Evolutionary conservation across 202 grass and related monocot species (phyloP).

Genomic region (Brachypodium distachyon): DNA sequence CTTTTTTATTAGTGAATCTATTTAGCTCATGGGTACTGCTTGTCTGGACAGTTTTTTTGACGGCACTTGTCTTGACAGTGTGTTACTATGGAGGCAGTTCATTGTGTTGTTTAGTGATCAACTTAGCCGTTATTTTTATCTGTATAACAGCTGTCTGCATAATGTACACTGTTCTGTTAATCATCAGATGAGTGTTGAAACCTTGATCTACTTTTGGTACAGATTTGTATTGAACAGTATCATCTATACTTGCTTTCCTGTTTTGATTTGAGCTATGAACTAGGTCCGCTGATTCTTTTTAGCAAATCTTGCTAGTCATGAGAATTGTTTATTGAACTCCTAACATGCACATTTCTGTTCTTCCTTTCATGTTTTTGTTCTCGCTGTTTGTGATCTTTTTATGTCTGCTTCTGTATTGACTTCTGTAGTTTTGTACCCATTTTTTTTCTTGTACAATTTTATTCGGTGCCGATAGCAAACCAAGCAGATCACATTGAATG

Average conservation of each 20-base stretch:
- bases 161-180: neutral
- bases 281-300: neutral
- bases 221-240: neutral
- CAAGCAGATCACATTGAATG: neutral
- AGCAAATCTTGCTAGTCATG: neutral
- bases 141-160: neutral
- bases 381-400: neutral
- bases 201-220: neutral
- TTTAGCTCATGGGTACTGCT: neutral
- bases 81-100: neutral
- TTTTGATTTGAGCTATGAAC: neutral
- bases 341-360: neutral
- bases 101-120: neutral
- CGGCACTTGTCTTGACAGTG: too few relatives aligned
- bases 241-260: neutral
- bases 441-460: too few relatives aligned
- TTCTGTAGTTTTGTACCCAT: neutral
- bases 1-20: neutral
- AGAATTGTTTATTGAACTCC: neutral
- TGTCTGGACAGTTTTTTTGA: neutral
- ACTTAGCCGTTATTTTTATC: neutral
- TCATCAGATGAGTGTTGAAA: neutral
- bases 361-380: neutral
- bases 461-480: neutral
- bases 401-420: neutral